Percentiles rank a stretch among this genome's conserved stretches.
Conservation (phyloP, 2,329 filamentous ascomycete genomes). For the Peltaster fructicola region DNA sequence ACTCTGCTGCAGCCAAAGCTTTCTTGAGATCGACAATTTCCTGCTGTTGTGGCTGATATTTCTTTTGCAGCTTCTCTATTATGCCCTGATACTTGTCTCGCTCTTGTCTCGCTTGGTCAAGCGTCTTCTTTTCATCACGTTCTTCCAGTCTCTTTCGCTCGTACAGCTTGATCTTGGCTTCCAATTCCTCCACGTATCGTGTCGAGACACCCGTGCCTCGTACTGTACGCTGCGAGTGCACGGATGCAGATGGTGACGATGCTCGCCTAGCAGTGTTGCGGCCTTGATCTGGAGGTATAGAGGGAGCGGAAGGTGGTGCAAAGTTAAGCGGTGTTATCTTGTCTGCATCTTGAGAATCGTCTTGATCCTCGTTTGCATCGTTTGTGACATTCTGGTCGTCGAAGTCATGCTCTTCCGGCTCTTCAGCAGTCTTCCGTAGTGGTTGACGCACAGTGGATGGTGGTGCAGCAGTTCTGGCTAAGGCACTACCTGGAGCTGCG, state of each 20-base stretch:
- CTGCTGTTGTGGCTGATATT: constrained; percentile 69
- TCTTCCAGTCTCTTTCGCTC: constrained; percentile 79
- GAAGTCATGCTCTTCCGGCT: constrained; percentile 9
- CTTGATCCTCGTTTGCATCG: constrained; percentile 7
- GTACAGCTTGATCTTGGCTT: constrained; percentile 69
- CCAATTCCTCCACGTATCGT: constrained; percentile 69
- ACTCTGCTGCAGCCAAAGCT: constrained; percentile 58
- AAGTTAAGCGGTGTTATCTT: constrained; percentile 13
- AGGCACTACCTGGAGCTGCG: constrained; percentile 4
- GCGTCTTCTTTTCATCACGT: constrained; percentile 60
- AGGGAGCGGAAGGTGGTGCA: constrained; percentile 15
- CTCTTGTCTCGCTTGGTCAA: constrained; percentile 61
- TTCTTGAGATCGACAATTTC: constrained; percentile 63
- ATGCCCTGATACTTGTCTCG: constrained; percentile 65
- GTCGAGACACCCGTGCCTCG: constrained; percentile 33
- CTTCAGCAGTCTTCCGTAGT: constrained; percentile 5
- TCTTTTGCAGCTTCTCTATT: constrained; percentile 77
- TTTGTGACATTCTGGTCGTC: constrained; percentile 9
- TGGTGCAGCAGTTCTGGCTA: constrained; percentile 6
- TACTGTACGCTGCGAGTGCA: constrained; percentile 16
- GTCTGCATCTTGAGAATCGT: constrained; percentile 11
- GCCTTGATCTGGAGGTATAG: constrained; percentile 10
- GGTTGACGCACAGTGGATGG: constrained; percentile 3
- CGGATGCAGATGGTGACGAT: constrained; percentile 17
- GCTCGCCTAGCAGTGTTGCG: constrained; percentile 13